Conservation (phyloP, 2,329 filamentous ascomycete species). For the Ambrosiella beaveri region DNA sequence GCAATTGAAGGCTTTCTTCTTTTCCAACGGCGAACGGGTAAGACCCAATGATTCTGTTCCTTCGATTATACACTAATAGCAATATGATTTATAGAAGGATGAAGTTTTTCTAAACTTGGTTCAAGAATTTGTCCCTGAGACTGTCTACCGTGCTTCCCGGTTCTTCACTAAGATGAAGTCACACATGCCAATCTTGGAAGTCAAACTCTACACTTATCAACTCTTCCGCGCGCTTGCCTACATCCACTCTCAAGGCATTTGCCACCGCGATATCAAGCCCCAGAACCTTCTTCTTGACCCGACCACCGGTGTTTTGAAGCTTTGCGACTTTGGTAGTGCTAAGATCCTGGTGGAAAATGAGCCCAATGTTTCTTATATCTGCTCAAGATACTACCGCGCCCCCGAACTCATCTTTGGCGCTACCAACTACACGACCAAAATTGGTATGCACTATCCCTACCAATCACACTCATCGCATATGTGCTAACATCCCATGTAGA, state of each 20-base stretch:
- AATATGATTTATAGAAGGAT: conserved; percentile 49
- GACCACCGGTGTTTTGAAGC: conserved; percentile 76
- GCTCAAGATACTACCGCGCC: conserved; percentile 94
- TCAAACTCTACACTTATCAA: conserved; percentile 99
- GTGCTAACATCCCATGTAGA: conserved; percentile 42
- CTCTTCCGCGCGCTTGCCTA: conserved; percentile 96
- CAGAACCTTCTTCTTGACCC: conserved; percentile 94
- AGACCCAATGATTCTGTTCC: conserved; percentile 16
- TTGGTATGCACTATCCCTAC: conserved; percentile 48
- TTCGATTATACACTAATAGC: conserved; percentile 6
- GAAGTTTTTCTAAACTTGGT: conserved; percentile 98
- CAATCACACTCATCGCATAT: conserved; percentile 17
- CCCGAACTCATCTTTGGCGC: conserved; percentile 97
- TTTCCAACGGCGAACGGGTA: conserved; percentile 96
- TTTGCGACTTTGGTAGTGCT: conserved; percentile 96
- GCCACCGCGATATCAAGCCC: conserved; percentile 97
- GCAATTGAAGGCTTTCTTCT: conserved; percentile 97
- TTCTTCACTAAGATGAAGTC: conserved; percentile 99
- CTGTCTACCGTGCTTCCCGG: conserved; percentile 89
- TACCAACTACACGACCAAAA: conserved; percentile 99
- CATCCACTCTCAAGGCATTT: conserved; percentile 98
- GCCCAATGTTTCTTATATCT: conserved; percentile 98
- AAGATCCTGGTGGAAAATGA: conserved; percentile 98
- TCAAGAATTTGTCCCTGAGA: conserved; percentile 95
- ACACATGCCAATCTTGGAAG: conserved; percentile 95